Evolutionary conservation across 2,329 filamentous ascomycete genomes (phyloP).

Genomic region (Alternaria triticimaculans): DNA sequence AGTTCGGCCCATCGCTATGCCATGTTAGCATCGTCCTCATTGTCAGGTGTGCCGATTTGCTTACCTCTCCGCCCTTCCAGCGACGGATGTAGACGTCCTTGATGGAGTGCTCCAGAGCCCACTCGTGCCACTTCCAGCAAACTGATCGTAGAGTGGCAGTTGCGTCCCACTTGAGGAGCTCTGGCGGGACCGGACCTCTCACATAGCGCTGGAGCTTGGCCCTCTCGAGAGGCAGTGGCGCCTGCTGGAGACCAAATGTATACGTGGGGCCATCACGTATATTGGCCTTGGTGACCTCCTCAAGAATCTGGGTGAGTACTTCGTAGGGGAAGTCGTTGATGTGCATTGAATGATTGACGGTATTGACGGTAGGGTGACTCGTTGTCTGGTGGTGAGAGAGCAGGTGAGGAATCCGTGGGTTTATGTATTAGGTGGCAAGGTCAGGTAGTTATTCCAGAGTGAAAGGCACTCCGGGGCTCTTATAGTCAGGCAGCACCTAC

Average conservation of each 20-base stretch:
- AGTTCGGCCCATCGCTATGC: constrained; percentile 60
- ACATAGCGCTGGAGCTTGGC: constrained; percentile 57
- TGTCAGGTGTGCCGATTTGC: constrained; percentile 2
- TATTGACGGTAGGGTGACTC: constrained; percentile 14
- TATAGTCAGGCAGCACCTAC: constrained; percentile 31
- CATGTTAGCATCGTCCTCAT: constrained; percentile 17
- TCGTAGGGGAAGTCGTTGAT: constrained; percentile 61
- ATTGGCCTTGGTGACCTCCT: constrained; percentile 57
- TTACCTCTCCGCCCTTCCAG: constrained; percentile 58
- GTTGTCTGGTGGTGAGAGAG: constrained; percentile 15
- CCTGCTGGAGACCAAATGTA: constrained; percentile 61
- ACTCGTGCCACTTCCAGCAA: constrained; percentile 60
- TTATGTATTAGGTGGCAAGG: constrained; percentile 27
- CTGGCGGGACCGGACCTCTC: constrained; percentile 58
- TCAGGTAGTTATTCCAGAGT: constrained; percentile 16
- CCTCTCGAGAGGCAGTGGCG: constrained; percentile 55
- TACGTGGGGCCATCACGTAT: constrained; percentile 55
- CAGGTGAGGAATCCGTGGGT: constrained; percentile 12
- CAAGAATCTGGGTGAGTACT: constrained; percentile 60
- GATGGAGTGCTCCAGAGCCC: constrained; percentile 60
- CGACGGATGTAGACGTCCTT: constrained; percentile 59
- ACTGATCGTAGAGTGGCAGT: constrained; percentile 57
- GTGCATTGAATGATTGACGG: constrained; percentile 45
- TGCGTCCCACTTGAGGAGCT: constrained; percentile 60
- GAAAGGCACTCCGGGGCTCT: constrained; percentile 21